Evolutionary conservation across 139 green algal genomes (phyloP).

Genomic region (Coelastrella sp.): DNA sequence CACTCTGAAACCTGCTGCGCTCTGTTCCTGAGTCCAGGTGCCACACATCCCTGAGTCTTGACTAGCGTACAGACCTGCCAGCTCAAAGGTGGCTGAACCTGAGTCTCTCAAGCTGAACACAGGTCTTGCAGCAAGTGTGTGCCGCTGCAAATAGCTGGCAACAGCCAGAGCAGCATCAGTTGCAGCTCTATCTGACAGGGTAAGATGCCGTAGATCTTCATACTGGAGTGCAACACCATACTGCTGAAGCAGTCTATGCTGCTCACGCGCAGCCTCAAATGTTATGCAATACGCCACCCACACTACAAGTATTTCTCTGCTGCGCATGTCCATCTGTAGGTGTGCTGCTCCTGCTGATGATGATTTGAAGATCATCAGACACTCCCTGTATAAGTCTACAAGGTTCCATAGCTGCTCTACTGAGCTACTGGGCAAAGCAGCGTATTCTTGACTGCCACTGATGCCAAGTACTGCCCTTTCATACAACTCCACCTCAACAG

Average conservation of each 20-base stretch:
- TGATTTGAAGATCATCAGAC: slow-evolving; percentile 33
- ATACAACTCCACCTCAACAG: slow-evolving; percentile 59
- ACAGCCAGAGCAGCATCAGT: slow-evolving; percentile 57
- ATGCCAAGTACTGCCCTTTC: neutral
- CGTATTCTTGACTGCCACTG: neutral
- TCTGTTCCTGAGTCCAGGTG: slow-evolving; percentile 42
- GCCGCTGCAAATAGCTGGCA: slow-evolving; percentile 53
- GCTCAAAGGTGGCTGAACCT: slow-evolving; percentile 43
- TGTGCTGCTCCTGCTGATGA: slow-evolving; percentile 7
- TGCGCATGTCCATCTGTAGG: slow-evolving; percentile 59
- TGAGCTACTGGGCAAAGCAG: neutral
- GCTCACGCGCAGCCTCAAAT: slow-evolving; percentile 11
- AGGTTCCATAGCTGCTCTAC: slow-evolving; percentile 34
- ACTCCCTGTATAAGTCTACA: slow-evolving; percentile 52
- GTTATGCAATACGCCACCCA: slow-evolving; percentile 63
- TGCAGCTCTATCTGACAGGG: slow-evolving; percentile 54
- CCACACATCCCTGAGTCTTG: neutral
- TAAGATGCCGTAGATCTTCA: slow-evolving; percentile 61
- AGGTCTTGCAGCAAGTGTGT: neutral
- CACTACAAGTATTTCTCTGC: slow-evolving; percentile 56
- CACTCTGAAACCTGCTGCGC: slow-evolving; percentile 30
- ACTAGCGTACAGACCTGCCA: slow-evolving; percentile 48
- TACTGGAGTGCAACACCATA: slow-evolving; percentile 38
- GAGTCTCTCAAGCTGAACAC: slow-evolving; percentile 46
- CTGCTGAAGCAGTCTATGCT: neutral